A percentile compares a stretch with the other conserved stretches of the same genome.
These are phyloP conservation scores for Neoboletus subvelutipes DNA, from an alignment of 768 basidiomycete genomes.

Conservation along the genomic window DNA sequence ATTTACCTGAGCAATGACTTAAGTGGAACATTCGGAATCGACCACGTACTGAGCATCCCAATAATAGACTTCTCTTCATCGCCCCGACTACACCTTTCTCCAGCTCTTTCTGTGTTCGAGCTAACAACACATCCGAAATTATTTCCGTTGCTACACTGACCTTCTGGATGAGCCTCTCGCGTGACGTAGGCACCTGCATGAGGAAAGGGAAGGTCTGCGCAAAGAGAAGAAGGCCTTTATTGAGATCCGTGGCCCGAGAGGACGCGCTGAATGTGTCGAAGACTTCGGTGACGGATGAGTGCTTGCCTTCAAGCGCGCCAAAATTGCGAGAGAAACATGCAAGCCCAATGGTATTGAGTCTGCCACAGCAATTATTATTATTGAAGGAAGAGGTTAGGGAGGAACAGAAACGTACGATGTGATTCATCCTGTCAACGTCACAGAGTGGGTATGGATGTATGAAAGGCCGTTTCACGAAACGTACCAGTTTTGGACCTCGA, in stretches of 20 bases:
- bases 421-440: not conserved
- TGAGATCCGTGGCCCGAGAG: slow-evolving; percentile 20
- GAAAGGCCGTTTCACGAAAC: too few relatives aligned
- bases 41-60: too few relatives aligned
- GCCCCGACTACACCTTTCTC: slow-evolving; percentile 18
- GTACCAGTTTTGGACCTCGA: too few relatives aligned
- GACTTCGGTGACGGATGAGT: slow-evolving; percentile 39
- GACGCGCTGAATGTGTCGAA: slow-evolving; percentile 38
- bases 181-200: slow-evolving; percentile 36
- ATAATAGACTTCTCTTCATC: too few relatives aligned
- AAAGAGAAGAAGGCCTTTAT: slow-evolving; percentile 35
- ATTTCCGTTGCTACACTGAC: slow-evolving; percentile 36
- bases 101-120: slow-evolving; percentile 34
- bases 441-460: too few relatives aligned
- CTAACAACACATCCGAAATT: slow-evolving; percentile 41
- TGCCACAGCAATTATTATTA: too few relatives aligned
- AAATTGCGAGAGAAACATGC: slow-evolving; percentile 29
- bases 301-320: slow-evolving; percentile 51
- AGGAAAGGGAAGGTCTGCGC: slow-evolving; percentile 38
- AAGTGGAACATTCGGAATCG: too few relatives aligned
- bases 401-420: not conserved
- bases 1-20: not conserved
- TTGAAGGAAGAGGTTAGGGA: not conserved
- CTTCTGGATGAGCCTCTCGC: slow-evolving; percentile 28
- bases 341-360: not conserved